Evolutionary conservation across 352 stramenopile genomes (phyloP).

Genomic region (Phytopythium aichiense): DNA sequence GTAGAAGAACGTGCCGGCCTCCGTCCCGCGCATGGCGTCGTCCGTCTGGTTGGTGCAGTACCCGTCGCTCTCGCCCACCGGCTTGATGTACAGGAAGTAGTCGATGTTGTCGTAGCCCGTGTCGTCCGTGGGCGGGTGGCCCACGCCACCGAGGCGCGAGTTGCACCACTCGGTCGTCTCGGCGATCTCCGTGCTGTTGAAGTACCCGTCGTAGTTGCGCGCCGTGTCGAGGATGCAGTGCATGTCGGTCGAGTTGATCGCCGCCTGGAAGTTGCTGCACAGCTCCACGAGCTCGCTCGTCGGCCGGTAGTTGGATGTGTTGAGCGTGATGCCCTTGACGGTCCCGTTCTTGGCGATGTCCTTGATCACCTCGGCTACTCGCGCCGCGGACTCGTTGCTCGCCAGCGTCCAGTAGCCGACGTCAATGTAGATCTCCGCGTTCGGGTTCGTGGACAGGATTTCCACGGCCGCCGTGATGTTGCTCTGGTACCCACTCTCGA

Average conservation of each 20-base stretch:
- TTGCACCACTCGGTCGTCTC: constrained; percentile 55
- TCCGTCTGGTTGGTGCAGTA: constrained; percentile 26
- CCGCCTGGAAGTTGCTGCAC: constrained; percentile 37
- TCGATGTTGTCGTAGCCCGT: constrained; percentile 48
- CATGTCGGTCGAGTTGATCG: constrained; percentile 23
- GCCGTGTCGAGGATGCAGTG: constrained; percentile 38
- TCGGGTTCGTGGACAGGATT: constrained; percentile 39
- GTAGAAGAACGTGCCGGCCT: constrained; percentile 53
- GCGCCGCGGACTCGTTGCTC: constrained; percentile 12
- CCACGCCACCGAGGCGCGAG: constrained; percentile 33
- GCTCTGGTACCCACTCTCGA: constrained; percentile 31
- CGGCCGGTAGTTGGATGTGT: constrained; percentile 68
- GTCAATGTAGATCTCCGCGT: constrained; percentile 62
- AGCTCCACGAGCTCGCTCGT: constrained; percentile 25
- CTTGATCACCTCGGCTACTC: constrained; percentile 25
- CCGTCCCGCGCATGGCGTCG: constrained; percentile 32
- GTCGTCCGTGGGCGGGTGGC: constrained; percentile 35
- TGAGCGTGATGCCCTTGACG: constrained; percentile 47
- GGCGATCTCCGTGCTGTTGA: constrained; percentile 5
- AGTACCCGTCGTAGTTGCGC: constrained; percentile 30
- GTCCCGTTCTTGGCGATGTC: constrained; percentile 18
- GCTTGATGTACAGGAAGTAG: constrained; percentile 77
- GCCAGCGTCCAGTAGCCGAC: constrained; percentile 53
- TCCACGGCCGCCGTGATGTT: constrained; percentile 42
- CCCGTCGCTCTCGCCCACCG: constrained; percentile 62